Base-by-base conservation (phyloP, 1,284 basidiomycete species). In the Ganoderma resinaceum region DNA sequence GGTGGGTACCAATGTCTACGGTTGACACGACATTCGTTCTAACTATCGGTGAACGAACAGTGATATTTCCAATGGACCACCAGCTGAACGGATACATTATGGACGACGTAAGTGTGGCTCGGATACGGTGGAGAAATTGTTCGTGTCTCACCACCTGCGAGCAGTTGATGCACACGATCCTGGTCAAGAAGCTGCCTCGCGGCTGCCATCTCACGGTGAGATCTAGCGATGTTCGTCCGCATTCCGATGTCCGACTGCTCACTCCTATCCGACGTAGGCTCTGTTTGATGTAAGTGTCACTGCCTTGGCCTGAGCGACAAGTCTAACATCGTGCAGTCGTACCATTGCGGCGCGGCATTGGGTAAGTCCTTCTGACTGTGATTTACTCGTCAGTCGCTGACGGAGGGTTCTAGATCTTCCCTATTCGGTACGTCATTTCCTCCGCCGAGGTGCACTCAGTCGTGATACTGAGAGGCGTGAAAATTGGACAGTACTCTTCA, bases 1-100 rank as follows among this genome's bases (percentile, higher is more conserved):
- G 91, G 77, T 74, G 23, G 14, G 61, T 35, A 18, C 42, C 23
- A 11, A 26, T 1, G 2, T 9, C 37, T 20, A 12, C 20, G 14
- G 14, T 1, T 42, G 16, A 23, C 14, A 5, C 12, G n/a, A 18
- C 40, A 3, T 33, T 1, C 31, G 0, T 12, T 14, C 37, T 62
- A 16, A 46, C 12, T n/a, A 11, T 6, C 23, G n/a, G 2, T 14
- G 3, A 2, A 2, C 33, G 55, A 9, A 2, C 53, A 81, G 80
- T 80, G n/a, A 80, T 82, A 16, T 95, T 87, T 75, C 95, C 94
- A 0, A 74, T 93, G 57, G 94, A 96, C 78, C 92, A 89, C 78
- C 85, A 91, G 81, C 81, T 81, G 43, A 80, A 83, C 0, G 91
- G 93, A 0, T 82, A 90, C 64, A 92, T 96, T 66, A 76, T 91